Percentiles rank a stretch among this genome's conserved stretches.
These are phyloP conservation scores for Candida schatavii DNA, from an alignment of 805 yeast species.

Conservation along the genomic window DNA sequence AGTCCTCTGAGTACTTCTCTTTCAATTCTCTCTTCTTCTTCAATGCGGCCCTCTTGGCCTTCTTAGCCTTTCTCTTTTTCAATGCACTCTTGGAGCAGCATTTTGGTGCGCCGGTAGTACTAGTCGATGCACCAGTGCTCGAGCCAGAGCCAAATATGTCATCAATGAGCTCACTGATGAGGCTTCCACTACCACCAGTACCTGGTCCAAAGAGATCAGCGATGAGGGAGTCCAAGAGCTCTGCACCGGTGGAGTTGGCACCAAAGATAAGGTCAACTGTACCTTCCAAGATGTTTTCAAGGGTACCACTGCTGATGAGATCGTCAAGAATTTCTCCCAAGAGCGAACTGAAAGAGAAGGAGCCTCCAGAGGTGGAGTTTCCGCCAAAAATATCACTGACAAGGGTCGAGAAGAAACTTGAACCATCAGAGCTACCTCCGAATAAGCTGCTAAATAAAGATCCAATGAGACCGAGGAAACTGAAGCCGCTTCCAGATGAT, in stretches of 20 bases:
- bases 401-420: slow-evolving; percentile 1
- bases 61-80: slow-evolving; percentile 12
- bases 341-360: slow-evolving; percentile 9
- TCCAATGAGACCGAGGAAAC: slow-evolving; percentile 1
- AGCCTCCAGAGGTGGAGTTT: slow-evolving; percentile 6
- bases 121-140: not conserved
- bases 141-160: slow-evolving; percentile 4
- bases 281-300: slow-evolving; percentile 11
- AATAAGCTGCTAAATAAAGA: not conserved
- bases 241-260: slow-evolving; percentile 6
- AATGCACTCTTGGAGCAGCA: slow-evolving; percentile 25
- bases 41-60: not conserved
- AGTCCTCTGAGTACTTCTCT: slow-evolving; percentile 16
- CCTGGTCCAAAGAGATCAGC: slow-evolving; percentile 11
- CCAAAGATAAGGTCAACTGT: slow-evolving; percentile 15
- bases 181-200: slow-evolving; percentile 6
- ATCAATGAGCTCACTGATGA: slow-evolving; percentile 13
- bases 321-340: slow-evolving; percentile 12
- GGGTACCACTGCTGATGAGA: slow-evolving; percentile 11
- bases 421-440: not conserved
- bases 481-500: slow-evolving; percentile 3
- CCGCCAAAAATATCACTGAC: slow-evolving; percentile 5
- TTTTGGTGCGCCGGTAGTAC: slow-evolving; percentile 10
- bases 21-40: slow-evolving; percentile 23
- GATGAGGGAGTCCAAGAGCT: slow-evolving; percentile 4